Evolutionary conservation across 2,329 filamentous ascomycete genomes (phyloP), one percentile per base, ranked within the genome.

Genomic region (Curvularia sp.): DNA sequence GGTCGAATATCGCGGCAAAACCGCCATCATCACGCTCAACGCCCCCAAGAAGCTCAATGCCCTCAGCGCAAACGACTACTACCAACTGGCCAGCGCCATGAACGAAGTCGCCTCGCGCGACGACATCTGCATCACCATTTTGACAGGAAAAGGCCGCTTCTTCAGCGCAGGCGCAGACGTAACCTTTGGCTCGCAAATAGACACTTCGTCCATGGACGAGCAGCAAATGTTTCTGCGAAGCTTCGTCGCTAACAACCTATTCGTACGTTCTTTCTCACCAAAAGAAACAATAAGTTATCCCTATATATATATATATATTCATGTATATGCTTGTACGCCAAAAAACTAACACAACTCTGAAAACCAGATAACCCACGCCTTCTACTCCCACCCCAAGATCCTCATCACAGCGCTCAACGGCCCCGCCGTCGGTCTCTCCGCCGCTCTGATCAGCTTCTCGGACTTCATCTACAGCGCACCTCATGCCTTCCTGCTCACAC

Each of bases 131-230:
- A 88, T 97, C 68, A 98, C 94, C 3, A 83, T 98, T 10, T 73
- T 98, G 3, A 91, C 92, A 0, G 95, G 88, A 70, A 93, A 87
- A 58, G 94, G 94, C 12, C 83, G 85, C 3, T 89, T 83, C 76
- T 98, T 98, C 81, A 97, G 93, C 9, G 93, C 94, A 91, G 93
- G 92, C 70, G 92, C 92, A 63, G 91, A 97, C 74, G 89, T 96
- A 20, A 84, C 85, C 53, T 82, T 87, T 60, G 82, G 82, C 60
- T 70, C 75, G 12, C 78, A 81, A 18, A 73, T 76, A 4, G 74
- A 78, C 53, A 63, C 68, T 56, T 65, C 71, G 26, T 50, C 63
- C 46, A 57, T 68, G 43, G 78, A 80, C 58, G 73, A 71, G 15
- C 82, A 83, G 61, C 80, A 80, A n/a, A 82, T 86, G 66, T 88